A percentile compares a stretch with the other conserved stretches of the same genome.
phyloP scores from a whole-genome alignment of 345 rosid species.

The Melaleuca alternifolia region DNA sequence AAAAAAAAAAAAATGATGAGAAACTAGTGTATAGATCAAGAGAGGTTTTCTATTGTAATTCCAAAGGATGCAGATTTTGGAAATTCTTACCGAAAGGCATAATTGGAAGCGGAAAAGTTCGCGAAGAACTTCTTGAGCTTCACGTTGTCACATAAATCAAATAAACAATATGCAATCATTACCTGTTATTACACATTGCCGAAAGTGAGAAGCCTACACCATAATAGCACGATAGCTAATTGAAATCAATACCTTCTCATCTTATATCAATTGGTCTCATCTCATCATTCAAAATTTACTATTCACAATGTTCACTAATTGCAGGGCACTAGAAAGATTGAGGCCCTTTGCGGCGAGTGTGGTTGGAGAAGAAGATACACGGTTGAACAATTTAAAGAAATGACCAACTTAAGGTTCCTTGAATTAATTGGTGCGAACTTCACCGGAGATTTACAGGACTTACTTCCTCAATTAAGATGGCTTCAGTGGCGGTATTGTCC shows the following conservation, averaged over 20 bases:
- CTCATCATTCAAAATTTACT: not conserved
- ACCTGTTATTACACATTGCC: too few relatives aligned
- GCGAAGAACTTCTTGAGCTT: fast-evolving
- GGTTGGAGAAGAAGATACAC: not conserved
- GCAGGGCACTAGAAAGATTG: not conserved
- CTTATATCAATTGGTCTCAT: too few relatives aligned
- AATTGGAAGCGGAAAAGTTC: too few relatives aligned
- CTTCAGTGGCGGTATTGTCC: not conserved
- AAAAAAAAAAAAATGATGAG: too few relatives aligned
- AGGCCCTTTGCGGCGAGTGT: not conserved
- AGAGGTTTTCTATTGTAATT: not conserved
- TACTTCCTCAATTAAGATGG: not conserved
- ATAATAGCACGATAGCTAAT: not conserved
- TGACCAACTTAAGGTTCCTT: not conserved
- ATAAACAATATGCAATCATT: too few relatives aligned
- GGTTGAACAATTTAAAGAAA: not conserved
- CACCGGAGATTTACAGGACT: not conserved
- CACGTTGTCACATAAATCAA: too few relatives aligned
- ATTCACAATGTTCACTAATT: not conserved
- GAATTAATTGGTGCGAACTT: not conserved
- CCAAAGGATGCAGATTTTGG: too few relatives aligned
- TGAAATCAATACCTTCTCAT: not conserved
- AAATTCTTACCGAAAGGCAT: too few relatives aligned
- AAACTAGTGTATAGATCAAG: not conserved
- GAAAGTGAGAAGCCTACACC: too few relatives aligned